phyloP scores from a whole-genome alignment of 257 asterid species.

The Scutellaria barbata region DNA sequence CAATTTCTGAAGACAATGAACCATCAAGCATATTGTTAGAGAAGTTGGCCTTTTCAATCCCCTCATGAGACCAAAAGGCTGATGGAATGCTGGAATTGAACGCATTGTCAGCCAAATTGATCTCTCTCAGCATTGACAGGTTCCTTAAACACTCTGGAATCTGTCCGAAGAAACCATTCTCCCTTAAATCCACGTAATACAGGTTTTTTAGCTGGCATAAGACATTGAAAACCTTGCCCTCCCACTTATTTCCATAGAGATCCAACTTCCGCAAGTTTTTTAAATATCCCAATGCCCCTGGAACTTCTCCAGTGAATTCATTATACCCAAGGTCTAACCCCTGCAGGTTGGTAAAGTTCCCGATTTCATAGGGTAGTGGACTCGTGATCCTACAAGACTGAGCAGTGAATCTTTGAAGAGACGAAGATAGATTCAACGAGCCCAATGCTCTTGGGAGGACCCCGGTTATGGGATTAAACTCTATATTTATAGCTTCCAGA shows the following conservation, averaged over 20 bases:
- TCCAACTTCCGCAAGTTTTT: background rate
- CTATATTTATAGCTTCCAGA: background rate
- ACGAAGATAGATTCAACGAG: conserved; percentile 5
- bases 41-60: background rate
- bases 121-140: background rate
- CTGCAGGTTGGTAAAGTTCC: conserved; percentile 9
- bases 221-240: background rate
- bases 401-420: background rate
- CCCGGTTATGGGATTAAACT: conserved; percentile 1
- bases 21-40: conserved; percentile 4
- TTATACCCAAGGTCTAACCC: background rate
- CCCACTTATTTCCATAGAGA: background rate
- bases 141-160: background rate
- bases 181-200: background rate
- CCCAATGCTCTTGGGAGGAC: background rate
- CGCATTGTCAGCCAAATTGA: background rate
- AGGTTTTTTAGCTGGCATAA: background rate
- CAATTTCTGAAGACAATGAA: background rate
- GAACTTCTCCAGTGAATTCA: background rate
- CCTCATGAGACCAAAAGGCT: background rate
- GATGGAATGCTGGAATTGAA: background rate
- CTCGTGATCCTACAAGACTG: background rate
- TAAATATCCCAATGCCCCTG: background rate
- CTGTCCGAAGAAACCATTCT: background rate
- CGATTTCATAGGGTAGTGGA: background rate